A percentile compares a stretch with the other conserved stretches of the same genome.
These are phyloP conservation scores for Pestalotiopsis sp. DNA, from an alignment of 2,329 filamentous ascomycete genomes.

Conservation along the genomic window DNA sequence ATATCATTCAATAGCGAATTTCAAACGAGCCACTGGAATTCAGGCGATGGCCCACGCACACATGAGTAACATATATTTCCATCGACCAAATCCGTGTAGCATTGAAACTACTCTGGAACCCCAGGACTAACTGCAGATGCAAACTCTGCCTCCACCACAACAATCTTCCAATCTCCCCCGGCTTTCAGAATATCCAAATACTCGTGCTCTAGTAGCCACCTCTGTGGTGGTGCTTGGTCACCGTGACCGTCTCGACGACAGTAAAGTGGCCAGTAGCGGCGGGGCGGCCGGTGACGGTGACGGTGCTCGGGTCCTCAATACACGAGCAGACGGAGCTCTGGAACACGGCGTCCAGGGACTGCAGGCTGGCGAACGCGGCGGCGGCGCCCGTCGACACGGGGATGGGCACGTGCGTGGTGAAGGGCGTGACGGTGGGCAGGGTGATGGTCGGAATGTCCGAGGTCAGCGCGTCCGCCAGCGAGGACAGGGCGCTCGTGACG, in stretches of 20 bases:
- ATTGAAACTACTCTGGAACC: no score
- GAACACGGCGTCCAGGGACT: not conserved
- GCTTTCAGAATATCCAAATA: no score
- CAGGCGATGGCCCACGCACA: no score
- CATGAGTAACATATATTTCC: no score
- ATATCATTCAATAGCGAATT: no score
- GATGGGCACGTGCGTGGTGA: not conserved
- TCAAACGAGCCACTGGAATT: no score
- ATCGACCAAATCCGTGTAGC: no score
- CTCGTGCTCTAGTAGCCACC: no score
- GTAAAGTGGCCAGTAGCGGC: not conserved
- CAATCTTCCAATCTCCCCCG: no score
- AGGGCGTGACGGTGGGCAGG: not conserved
- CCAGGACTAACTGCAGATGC: no score
- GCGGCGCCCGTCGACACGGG: not conserved
- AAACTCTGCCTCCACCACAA: no score
- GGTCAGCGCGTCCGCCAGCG: not conserved
- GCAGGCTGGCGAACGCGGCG: not conserved
- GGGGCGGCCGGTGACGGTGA: not conserved
- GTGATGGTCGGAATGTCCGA: not conserved
- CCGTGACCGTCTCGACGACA: not conserved
- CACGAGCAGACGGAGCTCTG: not conserved
- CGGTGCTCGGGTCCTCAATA: not conserved
- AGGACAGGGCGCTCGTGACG: not conserved
- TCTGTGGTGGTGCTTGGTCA: not conserved